Base-by-base conservation (phyloP, 371 early-diverging fungal genomes). In the Rhizopus delemar region DNA sequence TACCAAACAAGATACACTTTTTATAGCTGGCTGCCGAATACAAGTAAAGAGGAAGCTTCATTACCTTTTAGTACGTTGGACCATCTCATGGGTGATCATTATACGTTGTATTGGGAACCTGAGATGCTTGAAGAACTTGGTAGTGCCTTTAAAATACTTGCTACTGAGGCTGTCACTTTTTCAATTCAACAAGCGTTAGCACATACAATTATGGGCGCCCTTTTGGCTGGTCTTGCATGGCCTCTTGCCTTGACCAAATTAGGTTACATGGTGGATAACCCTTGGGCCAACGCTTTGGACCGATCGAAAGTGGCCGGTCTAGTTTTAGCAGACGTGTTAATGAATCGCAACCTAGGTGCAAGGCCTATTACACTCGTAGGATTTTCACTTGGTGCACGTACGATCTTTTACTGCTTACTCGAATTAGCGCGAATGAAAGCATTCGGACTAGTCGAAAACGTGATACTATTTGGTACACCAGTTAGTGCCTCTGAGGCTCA, bases 221-320 rank as follows among this genome's bases (percentile, higher is more conserved):
- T 97, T 31, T 81, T 97, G 46, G 87, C 93, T 7, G 95, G 93
- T 5, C 79, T 97, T 39, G 86, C 93, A 0, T 92, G 91, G 69
- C 96, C 98, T 6, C 74, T 96, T 73, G 92, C 93, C 55, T 66
- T 93, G 55, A 84, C 94, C 59, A 95, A 96, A 65, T 73, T 96
- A n/a, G 93, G 91, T 0, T 95, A 95, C 60, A 78, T 94, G 66
- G 85, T 97, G 33, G 98, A 97, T 66, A 97, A 96, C 69, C 98
- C 98, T 4, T 97, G 98, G 98, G 91, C 91, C 22, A 91, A 86
- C 53, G 94, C 90, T 12, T 71, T 94, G 36, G 90, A 88, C 59
- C 87, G 93, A 46, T 94, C 96, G 12, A 76, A 86, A 41, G 84
- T 91, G 51, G 93, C 96, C 0, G 96, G 96, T 2, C 80, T 92